Evolutionary conservation across 192 early-diverging fungal genomes (phyloP), one percentile per base, ranked within the genome.

Genomic region (Obelidium mucronatum): DNA sequence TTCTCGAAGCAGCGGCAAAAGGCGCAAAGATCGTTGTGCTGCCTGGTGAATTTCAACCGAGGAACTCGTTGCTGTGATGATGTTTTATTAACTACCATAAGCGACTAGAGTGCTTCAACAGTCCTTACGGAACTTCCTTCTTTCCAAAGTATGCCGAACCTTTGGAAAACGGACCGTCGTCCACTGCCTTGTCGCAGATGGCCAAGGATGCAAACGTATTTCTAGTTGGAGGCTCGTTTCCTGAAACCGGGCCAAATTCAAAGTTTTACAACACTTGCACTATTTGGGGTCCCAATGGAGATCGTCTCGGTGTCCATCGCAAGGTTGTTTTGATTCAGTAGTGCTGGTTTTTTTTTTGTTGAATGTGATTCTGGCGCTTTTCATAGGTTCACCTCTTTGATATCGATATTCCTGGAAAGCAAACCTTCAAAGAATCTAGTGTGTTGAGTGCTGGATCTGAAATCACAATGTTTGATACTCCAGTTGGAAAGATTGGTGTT

Each of bases 301-400:
- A 65, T 31, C 66, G 85, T 26, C 37, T 86, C 33, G 81, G 39
- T 1, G 75, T 71, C 30, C 81, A 86, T 77, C 74, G 82, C 48
- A 86, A 86, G 70, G 75, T 76, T 22, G 5, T 30, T 19, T 6
- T 36, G 35, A 33, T 65, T 24, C 15, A n/a, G n/a, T 24, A 1
- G 2, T 48, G 44, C 19, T 48, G 19, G 11, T 6, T 48, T 48
- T 48, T 19, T n/a, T 66, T 15, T 24, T 39, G 31, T n/a, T 24
- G 31, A 54, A 15, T 22, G 48, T 13, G 15, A 24, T 15, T 48
- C n/a, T n/a, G n/a, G n/a, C n/a, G n/a, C n/a, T n/a, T n/a, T n/a
- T n/a, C n/a, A n/a, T 54, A 96, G 82, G 87, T 95, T 15, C 96
- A 99, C 73, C 83, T 99, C 66, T 99, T 99, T 81, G 96, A 99